Base-by-base conservation (phyloP, 1,139 yeast species). In the Pneumocystis wakefieldiae region DNA sequence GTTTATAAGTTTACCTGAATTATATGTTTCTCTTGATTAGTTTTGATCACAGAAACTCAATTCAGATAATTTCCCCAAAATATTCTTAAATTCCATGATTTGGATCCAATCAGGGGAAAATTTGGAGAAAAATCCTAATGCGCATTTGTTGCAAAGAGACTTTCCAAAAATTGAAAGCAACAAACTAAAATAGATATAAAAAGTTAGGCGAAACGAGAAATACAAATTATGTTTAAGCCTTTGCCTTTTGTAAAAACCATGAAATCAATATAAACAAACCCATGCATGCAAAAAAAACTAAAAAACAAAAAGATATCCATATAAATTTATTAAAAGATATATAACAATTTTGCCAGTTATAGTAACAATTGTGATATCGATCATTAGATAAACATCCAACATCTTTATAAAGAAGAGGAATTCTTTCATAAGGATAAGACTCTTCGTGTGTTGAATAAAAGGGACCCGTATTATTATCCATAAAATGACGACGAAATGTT, bases 41-140 rank as follows among this genome's bases (percentile, higher is more conserved):
- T 41, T 41, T 19, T 17, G 5, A 41, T 41, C 14, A 7, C 24
- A 17, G 28, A 5, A 7, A 17, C 3, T 12, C 14, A 4, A 17
- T 12, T 48, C 4, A 24, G 8, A 24, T 4, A 12, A 12, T 12
- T 12, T 24, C 7, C 28, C 28, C 28, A 48, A 29, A 48, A 48
- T 19, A 12, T 12, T 12, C 4, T 12, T n/a, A 38, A 10, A 60
- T 67, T 0, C 24, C 64, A 15, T 59, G 57, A 14, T 67, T 71
- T 37, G 35, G 48, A n/a, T 62, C n/a, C 19, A 36, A 10, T 71
- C 72, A 42, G 70, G 32, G 81, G 83, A 5, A 84, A 81, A 63
- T 94, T 83, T 69, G 86, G 85, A 0, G 97, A 97, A 77, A 92
- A 2, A 92, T 78, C 72, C 91, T 97, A 60, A 92, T 73, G 69